Evolutionary conservation across 2,329 filamentous ascomycete species (phyloP).

Genomic region (Beauveria bassiana): DNA sequence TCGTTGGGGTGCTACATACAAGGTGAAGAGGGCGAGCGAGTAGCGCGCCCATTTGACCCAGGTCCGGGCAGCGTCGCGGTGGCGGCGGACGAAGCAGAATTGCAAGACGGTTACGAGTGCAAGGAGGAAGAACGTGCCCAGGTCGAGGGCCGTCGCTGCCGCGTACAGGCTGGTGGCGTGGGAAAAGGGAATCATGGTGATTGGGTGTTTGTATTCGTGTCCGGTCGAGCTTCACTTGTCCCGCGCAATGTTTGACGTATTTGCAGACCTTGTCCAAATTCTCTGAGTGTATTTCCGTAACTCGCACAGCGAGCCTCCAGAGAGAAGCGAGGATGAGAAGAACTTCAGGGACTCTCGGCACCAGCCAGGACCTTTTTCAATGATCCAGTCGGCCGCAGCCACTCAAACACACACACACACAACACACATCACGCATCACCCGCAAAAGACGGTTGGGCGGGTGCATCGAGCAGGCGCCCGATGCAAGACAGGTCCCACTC

Average conservation of each 20-base stretch:
- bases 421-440: too few species aligned
- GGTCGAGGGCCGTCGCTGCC: neutral
- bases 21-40: conserved; percentile 3
- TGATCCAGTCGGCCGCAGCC: neutral
- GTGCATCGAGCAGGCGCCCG: neutral
- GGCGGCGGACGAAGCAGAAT: conserved; percentile 10
- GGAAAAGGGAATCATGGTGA: neutral
- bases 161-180: neutral
- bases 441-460: too few species aligned
- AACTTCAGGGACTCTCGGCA: neutral
- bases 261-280: neutral
- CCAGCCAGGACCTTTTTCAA: neutral
- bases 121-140: neutral
- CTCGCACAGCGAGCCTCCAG: conserved; percentile 3
- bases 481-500: neutral
- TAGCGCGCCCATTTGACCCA: conserved; percentile 5
- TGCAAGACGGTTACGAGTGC: neutral
- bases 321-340: neutral
- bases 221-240: too few species aligned
- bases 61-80: conserved; percentile 1
- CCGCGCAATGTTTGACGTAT: too few species aligned
- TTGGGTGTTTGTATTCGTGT: neutral
- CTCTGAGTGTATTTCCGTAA: neutral
- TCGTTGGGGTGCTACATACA: neutral
- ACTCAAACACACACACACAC: too few species aligned